Conservation (phyloP, 2,329 filamentous ascomycete genomes). For the Aspergillus arachidicola region DNA sequence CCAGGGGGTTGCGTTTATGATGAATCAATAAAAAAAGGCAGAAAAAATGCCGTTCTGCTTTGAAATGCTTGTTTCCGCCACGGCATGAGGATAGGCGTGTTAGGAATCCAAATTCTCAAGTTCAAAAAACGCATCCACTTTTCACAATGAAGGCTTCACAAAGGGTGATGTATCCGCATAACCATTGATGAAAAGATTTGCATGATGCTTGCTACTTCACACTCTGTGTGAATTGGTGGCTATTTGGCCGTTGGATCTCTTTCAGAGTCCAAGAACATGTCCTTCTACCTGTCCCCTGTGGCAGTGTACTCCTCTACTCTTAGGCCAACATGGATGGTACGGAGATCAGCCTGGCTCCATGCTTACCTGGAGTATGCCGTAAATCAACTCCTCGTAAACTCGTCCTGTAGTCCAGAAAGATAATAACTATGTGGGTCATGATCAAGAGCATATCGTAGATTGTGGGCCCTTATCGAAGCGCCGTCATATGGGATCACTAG, state of each 20-base stretch:
- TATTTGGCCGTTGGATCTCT: slow-evolving; percentile 12
- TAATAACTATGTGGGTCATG: slow-evolving; percentile 1
- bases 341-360: background rate
- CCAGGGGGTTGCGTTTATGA: slow-evolving; percentile 35
- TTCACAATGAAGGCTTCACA: slow-evolving; percentile 62
- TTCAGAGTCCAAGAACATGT: background rate
- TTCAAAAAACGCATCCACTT: slow-evolving; percentile 46
- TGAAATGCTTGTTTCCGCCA: slow-evolving; percentile 36
- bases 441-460: background rate
- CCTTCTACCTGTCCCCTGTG: background rate
- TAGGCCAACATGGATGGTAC: background rate
- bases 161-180: slow-evolving; percentile 59
- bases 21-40: slow-evolving; percentile 35
- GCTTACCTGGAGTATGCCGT: background rate
- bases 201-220: slow-evolving; percentile 24
- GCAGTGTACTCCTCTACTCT: slow-evolving; percentile 4
- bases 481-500: background rate
- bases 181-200: slow-evolving; percentile 54
- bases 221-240: slow-evolving; percentile 4
- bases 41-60: slow-evolving; percentile 26
- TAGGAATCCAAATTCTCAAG: slow-evolving; percentile 42
- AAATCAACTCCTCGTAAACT: background rate
- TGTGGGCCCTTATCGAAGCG: background rate
- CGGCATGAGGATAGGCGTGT: slow-evolving; percentile 43
- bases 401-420: background rate